Conservation (phyloP, 164 flowering plant genomes). For the Saururus chinensis region DNA sequence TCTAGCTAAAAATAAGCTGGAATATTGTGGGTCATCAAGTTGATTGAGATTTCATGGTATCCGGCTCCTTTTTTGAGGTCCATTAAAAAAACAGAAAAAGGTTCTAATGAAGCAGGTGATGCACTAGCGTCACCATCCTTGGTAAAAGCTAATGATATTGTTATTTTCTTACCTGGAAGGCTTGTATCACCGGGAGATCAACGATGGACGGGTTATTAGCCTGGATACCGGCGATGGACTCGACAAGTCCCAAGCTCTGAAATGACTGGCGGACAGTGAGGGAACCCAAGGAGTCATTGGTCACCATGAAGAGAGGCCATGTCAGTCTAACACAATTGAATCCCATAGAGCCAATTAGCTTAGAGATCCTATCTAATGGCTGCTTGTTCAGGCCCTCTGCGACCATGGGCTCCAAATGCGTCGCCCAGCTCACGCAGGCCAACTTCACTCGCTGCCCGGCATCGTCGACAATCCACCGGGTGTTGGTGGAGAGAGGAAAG, state of each 20-base stretch:
- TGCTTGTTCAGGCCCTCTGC: slow-evolving; percentile 90
- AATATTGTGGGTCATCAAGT: no score
- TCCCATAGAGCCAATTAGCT: slow-evolving; percentile 40
- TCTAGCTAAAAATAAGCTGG: no score
- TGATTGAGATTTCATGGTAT: no score
- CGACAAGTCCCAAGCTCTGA: slow-evolving; percentile 48
- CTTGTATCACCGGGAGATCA: slow-evolving; percentile 56
- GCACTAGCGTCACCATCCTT: no score
- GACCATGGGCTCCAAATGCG: slow-evolving; percentile 61
- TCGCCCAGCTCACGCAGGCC: slow-evolving; percentile 72
- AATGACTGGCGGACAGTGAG: slow-evolving; percentile 66
- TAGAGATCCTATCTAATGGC: slow-evolving; percentile 53
- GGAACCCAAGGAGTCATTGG: slow-evolving; percentile 43
- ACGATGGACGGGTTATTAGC: slow-evolving; percentile 61
- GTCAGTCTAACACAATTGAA: slow-evolving; percentile 88
- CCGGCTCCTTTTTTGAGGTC: no score
- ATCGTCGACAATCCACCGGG: slow-evolving; percentile 81
- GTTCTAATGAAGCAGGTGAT: no score
- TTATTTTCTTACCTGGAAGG: slow-evolving; percentile 44
- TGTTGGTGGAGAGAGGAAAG: slow-evolving; percentile 48
- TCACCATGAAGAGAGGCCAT: slow-evolving; percentile 65
- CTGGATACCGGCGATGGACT: slow-evolving; percentile 47
- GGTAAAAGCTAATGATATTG: no score
- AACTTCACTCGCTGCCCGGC: slow-evolving; percentile 59
- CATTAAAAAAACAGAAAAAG: no score